Evolutionary conservation across 768 basidiomycete species (phyloP).

Genomic region (Lentinula detonsa): DNA sequence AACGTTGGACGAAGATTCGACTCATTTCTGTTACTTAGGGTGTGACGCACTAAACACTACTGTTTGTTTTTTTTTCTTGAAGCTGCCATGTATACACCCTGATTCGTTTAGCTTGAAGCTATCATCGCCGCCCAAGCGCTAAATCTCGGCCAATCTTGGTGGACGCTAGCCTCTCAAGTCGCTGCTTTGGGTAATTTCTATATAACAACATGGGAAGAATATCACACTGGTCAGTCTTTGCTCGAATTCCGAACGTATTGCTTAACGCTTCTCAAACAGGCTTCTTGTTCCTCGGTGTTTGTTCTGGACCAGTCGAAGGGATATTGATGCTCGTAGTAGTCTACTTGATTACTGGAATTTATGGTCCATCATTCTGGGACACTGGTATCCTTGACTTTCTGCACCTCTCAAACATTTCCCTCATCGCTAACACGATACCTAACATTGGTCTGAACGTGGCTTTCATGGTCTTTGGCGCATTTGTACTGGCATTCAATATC

Average conservation of each 20-base stretch:
- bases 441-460: not conserved
- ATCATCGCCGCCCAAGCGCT: conserved; percentile 80
- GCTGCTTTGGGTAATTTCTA: conserved; percentile 76
- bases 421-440: not conserved
- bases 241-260: not conserved
- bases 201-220: conserved; percentile 79
- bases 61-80: conserved; percentile 29
- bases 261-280: conserved; percentile 32
- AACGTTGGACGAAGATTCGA: not conserved
- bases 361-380: conserved; percentile 33
- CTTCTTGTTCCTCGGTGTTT: conserved; percentile 84
- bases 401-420: not conserved
- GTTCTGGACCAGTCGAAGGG: conserved; percentile 96
- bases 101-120: conserved; percentile 64
- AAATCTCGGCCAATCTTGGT: conserved; percentile 92
- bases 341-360: conserved; percentile 73
- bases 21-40: conserved; percentile 31
- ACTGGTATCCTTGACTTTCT: not conserved
- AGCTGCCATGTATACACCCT: not conserved
- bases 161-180: conserved; percentile 87
- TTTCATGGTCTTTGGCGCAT: conserved; percentile 50
- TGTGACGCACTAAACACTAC: conserved; percentile 96
- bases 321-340: conserved; percentile 80
- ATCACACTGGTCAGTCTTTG: conserved; percentile 66
- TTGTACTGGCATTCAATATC: conserved; percentile 78